phyloP scores from a whole-genome alignment of 768 basidiomycete species.

The Leccinum fibrillosum region DNA sequence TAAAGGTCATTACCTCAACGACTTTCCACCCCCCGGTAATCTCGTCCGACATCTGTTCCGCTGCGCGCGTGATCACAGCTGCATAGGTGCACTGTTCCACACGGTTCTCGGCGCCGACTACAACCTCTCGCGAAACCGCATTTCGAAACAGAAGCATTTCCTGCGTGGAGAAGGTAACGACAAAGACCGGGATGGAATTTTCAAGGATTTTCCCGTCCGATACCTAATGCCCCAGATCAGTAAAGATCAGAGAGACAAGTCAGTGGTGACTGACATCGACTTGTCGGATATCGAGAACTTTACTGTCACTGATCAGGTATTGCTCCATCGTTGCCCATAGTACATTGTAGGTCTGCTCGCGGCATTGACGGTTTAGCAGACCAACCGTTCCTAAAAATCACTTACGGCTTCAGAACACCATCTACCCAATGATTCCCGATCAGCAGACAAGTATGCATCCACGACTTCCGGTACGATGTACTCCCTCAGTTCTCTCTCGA shows the following conservation, averaged over 20 bases:
- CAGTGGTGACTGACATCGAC: conserved; percentile 70
- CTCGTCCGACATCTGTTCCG: conserved; percentile 86
- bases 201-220: conserved; percentile 88
- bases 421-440: conserved; percentile 75
- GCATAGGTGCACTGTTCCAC: conserved; percentile 95
- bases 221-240: conserved; percentile 45
- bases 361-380: neutral
- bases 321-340: conserved; percentile 97
- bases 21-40: conserved; percentile 98
- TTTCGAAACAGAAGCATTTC: conserved; percentile 92
- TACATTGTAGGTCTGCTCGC: conserved; percentile 89
- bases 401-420: conserved; percentile 98
- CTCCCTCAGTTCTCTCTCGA: conserved; percentile 87
- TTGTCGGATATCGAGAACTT: conserved; percentile 94
- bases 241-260: neutral
- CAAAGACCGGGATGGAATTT: conserved; percentile 84
- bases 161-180: conserved; percentile 90
- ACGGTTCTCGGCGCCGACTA: conserved; percentile 82
- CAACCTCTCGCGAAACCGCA: conserved; percentile 81
- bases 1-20: conserved; percentile 68
- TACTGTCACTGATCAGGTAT: conserved; percentile 89
- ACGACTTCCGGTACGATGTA: conserved; percentile 98
- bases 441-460: conserved; percentile 91
- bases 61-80: conserved; percentile 84
- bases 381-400: conserved; percentile 1